phyloP scores from a whole-genome alignment of 116 monocot species.

The Papilionanthe hybrid region DNA sequence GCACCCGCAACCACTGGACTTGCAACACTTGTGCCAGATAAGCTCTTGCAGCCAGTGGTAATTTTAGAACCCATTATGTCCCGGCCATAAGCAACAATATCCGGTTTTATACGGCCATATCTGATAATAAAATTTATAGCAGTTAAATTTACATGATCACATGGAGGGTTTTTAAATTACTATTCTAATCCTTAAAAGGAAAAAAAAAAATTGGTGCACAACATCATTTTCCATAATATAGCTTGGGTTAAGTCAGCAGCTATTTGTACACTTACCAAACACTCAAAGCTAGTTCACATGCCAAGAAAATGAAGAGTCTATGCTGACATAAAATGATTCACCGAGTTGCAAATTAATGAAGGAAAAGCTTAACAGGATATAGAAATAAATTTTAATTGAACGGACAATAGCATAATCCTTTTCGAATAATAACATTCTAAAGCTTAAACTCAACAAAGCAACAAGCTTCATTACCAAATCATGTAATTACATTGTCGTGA shows the following conservation, averaged over 20 bases:
- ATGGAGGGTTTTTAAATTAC: neutral
- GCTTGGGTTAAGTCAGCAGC: neutral
- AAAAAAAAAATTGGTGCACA: neutral
- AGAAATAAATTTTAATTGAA: neutral
- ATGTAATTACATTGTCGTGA: neutral
- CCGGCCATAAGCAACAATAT: conserved; percentile 96
- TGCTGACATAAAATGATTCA: neutral
- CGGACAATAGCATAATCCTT: neutral
- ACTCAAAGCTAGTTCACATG: neutral
- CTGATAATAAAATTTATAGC: conserved; percentile 25
- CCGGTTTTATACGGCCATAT: conserved; percentile 97
- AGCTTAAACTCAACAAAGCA: neutral
- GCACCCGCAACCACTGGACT: conserved; percentile 98
- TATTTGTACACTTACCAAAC: neutral
- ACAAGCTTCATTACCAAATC: neutral
- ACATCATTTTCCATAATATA: neutral
- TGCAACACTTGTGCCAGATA: conserved; percentile 98
- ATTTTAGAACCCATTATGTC: conserved; percentile 98
- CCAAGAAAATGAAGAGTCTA: neutral
- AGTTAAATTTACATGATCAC: neutral
- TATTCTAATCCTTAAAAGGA: neutral
- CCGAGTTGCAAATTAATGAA: neutral
- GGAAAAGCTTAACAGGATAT: neutral
- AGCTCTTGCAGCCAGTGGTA: conserved; percentile 97
- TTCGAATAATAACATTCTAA: neutral